phyloP scores from a whole-genome alignment of 768 basidiomycete species.

The Phanerochaete carnosa region DNA sequence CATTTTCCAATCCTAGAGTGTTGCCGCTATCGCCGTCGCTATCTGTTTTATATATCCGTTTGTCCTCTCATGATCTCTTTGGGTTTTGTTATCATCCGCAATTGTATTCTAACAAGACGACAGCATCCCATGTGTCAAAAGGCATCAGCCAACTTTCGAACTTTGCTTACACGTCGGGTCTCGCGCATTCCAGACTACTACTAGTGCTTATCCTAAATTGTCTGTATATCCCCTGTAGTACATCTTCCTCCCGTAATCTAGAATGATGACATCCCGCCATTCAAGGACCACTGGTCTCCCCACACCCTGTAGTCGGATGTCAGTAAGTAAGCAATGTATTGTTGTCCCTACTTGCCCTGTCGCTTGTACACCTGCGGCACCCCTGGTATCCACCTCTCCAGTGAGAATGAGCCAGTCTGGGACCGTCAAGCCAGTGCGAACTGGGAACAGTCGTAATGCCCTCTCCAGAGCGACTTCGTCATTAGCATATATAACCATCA shows the following conservation, averaged over 20 bases:
- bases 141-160: constrained; percentile 38
- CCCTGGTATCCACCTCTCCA: constrained; percentile 47
- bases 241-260: constrained; percentile 33
- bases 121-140: constrained; percentile 55
- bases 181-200: constrained; percentile 26
- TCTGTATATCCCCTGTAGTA: constrained; percentile 37
- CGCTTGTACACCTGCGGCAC: constrained; percentile 70
- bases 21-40: constrained; percentile 57
- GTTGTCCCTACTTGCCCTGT: constrained; percentile 57
- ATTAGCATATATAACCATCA: constrained; percentile 60
- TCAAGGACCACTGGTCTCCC: constrained; percentile 31
- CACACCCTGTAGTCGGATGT: constrained; percentile 24
- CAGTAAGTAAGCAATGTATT: neutral
- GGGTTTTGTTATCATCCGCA: constrained; percentile 46
- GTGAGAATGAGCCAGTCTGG: constrained; percentile 79
- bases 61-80: constrained; percentile 48
- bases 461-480: constrained; percentile 62
- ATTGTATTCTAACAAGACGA: constrained; percentile 86
- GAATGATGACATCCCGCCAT: constrained; percentile 32
- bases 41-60: constrained; percentile 73
- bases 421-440: constrained; percentile 73
- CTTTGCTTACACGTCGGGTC: constrained; percentile 36
- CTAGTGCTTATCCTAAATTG: constrained; percentile 29
- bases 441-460: constrained; percentile 70
- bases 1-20: constrained; percentile 75